These are phyloP conservation scores for Mucor racemosus DNA, from an alignment of 371 early-diverging fungal genomes.

Conservation along the genomic window DNA sequence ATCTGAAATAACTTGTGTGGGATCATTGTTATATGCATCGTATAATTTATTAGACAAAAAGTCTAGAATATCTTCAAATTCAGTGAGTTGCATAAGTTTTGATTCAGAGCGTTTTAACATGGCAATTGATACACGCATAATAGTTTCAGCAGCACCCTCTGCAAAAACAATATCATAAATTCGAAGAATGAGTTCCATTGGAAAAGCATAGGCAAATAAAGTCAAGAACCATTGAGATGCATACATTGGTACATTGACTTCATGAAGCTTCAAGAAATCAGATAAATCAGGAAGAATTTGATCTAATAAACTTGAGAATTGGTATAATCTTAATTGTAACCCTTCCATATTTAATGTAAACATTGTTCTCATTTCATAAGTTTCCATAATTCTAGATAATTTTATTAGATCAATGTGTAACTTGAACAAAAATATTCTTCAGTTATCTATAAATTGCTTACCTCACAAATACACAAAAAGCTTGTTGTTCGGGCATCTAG, in stretches of 20 bases:
- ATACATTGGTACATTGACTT: slow-evolving; percentile 88
- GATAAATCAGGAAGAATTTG: slow-evolving; percentile 81
- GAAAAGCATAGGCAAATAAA: slow-evolving; percentile 87
- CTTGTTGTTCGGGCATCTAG: slow-evolving; percentile 89
- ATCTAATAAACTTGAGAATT: slow-evolving; percentile 81
- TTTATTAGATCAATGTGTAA: not conserved
- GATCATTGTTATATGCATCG: slow-evolving; percentile 72
- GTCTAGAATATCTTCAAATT: slow-evolving; percentile 86
- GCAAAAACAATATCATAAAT: slow-evolving; percentile 88
- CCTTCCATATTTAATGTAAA: slow-evolving; percentile 89
- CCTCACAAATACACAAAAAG: slow-evolving; percentile 88
- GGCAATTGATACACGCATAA: slow-evolving; percentile 89
- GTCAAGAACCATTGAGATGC: slow-evolving; percentile 95
- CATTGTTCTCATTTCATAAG: slow-evolving; percentile 82
- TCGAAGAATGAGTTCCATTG: slow-evolving; percentile 76
- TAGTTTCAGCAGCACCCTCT: slow-evolving; percentile 87
- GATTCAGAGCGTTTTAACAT: slow-evolving; percentile 80
- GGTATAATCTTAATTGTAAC: slow-evolving; percentile 82
- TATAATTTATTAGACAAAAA: slow-evolving; percentile 78
- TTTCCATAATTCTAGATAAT: slow-evolving; percentile 77
- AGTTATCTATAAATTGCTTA: not conserved
- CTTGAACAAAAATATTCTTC: not conserved
- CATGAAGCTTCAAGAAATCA: slow-evolving; percentile 74
- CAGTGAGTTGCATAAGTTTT: slow-evolving; percentile 73
- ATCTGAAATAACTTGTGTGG: slow-evolving; percentile 75